Evolutionary conservation across 805 yeast species (phyloP).

Genomic region (Yamadazyma takamatsuzukensis): DNA sequence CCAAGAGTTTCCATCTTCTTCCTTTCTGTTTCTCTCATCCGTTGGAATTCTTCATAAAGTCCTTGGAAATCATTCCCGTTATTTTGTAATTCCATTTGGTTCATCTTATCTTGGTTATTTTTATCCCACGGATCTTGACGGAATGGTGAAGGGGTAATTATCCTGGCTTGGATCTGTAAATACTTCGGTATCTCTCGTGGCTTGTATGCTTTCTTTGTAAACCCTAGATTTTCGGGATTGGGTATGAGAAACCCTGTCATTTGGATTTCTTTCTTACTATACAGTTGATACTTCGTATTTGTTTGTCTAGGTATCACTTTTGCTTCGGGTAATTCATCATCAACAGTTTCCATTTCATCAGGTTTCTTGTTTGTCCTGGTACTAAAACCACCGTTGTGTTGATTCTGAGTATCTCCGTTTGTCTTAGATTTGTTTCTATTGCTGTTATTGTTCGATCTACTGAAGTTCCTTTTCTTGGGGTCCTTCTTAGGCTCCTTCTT

Average conservation of each 20-base stretch:
- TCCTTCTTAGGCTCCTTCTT: slow-evolving; percentile 2
- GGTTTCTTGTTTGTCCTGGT: neutral
- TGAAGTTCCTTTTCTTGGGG: slow-evolving; percentile 1
- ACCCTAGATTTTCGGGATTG: slow-evolving; percentile 28
- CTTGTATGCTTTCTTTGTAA: slow-evolving; percentile 14
- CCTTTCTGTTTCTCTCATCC: slow-evolving; percentile 72
- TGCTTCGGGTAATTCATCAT: slow-evolving; percentile 4
- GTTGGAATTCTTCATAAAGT: slow-evolving; percentile 70
- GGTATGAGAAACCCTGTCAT: slow-evolving; percentile 28
- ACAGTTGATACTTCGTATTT: slow-evolving; percentile 17
- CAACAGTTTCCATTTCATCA: slow-evolving; percentile 6
- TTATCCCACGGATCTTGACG: slow-evolving; percentile 62
- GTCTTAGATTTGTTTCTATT: slow-evolving; percentile 1
- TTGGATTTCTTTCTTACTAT: slow-evolving; percentile 16
- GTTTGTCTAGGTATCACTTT: slow-evolving; percentile 19
- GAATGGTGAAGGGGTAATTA: slow-evolving; percentile 30
- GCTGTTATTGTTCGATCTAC: neutral
- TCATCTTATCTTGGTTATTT: slow-evolving; percentile 64
- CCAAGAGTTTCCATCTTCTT: slow-evolving; percentile 74
- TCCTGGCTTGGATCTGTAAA: slow-evolving; percentile 32
- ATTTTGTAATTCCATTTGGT: slow-evolving; percentile 42
- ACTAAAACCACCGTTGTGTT: neutral
- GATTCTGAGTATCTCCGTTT: neutral
- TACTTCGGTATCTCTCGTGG: slow-evolving; percentile 34
- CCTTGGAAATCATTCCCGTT: slow-evolving; percentile 59